Evolutionary conservation across 805 yeast species (phyloP).

Genomic region (Wickerhamomyces ciferrii): DNA sequence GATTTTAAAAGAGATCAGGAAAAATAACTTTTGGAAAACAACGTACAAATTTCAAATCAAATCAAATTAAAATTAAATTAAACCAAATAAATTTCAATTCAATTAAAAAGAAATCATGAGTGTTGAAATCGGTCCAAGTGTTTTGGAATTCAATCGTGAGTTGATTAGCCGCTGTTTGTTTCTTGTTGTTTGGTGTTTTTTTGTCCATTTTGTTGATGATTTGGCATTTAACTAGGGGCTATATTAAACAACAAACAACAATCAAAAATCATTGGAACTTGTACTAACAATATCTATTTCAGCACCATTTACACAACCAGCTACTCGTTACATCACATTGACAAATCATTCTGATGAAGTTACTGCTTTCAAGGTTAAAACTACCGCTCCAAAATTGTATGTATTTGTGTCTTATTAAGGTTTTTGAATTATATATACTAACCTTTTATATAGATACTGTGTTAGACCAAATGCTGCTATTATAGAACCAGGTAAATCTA

Average conservation of each 20-base stretch:
- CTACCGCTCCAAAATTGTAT: conserved; percentile 90
- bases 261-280: neutral
- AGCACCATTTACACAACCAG: conserved; percentile 75
- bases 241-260: neutral
- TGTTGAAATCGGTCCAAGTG: conserved; percentile 70
- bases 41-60: too few species aligned
- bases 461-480: conserved; percentile 93
- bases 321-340: conserved; percentile 50
- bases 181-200: neutral
- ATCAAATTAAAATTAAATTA: neutral
- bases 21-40: too few species aligned
- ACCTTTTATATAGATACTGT: conserved; percentile 44
- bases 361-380: conserved; percentile 91
- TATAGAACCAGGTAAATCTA: conserved; percentile 66
- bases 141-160: conserved; percentile 77
- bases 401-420: conserved; percentile 4
- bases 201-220: neutral
- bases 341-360: conserved; percentile 54
- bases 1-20: too few species aligned
- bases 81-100: neutral
- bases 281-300: conserved; percentile 2
- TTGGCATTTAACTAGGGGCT: neutral
- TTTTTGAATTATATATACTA: neutral
- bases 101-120: neutral
- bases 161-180: conserved; percentile 21